Conservation (phyloP, 768 basidiomycete species). For the Boletus edulis region DNA sequence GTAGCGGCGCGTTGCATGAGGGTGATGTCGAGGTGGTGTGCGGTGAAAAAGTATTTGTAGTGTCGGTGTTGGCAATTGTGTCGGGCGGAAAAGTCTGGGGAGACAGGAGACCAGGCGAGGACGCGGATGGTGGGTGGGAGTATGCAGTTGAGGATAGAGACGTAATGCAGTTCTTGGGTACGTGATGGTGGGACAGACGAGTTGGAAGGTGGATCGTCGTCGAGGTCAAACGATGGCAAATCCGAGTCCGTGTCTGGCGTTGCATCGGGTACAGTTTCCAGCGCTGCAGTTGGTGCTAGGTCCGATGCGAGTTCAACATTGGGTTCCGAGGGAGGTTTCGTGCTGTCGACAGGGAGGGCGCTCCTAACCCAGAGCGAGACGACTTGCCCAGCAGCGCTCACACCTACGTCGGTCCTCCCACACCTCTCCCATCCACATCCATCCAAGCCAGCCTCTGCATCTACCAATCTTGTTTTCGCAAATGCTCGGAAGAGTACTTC, state of each 20-base stretch:
- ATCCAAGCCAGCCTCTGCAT: slow-evolving; percentile 68
- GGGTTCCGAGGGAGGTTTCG: background rate
- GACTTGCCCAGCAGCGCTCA: slow-evolving; percentile 93
- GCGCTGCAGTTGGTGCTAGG: background rate
- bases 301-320: slow-evolving; percentile 9
- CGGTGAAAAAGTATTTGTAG: slow-evolving; percentile 96
- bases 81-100: slow-evolving; percentile 77
- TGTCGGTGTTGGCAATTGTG: slow-evolving; percentile 85
- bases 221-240: slow-evolving; percentile 32
- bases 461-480: slow-evolving; percentile 73
- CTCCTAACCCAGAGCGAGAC: slow-evolving; percentile 90
- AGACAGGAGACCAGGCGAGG: slow-evolving; percentile 91
- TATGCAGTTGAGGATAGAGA: slow-evolving; percentile 77
- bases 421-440: slow-evolving; percentile 91
- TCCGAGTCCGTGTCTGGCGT: slow-evolving; percentile 12
- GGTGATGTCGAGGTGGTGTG: slow-evolving; percentile 60
- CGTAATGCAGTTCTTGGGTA: slow-evolving; percentile 67
- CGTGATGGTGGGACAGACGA: slow-evolving; percentile 23
- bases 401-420: slow-evolving; percentile 93
- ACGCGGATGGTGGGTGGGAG: slow-evolving; percentile 89
- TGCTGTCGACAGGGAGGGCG: slow-evolving; percentile 36
- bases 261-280: background rate
- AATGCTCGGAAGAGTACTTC: slow-evolving; percentile 80
- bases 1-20: slow-evolving; percentile 75
- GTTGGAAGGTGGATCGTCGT: slow-evolving; percentile 39